Evolutionary conservation across 352 stramenopile genomes (phyloP).

Genomic region (Globisporangium nagaii): DNA sequence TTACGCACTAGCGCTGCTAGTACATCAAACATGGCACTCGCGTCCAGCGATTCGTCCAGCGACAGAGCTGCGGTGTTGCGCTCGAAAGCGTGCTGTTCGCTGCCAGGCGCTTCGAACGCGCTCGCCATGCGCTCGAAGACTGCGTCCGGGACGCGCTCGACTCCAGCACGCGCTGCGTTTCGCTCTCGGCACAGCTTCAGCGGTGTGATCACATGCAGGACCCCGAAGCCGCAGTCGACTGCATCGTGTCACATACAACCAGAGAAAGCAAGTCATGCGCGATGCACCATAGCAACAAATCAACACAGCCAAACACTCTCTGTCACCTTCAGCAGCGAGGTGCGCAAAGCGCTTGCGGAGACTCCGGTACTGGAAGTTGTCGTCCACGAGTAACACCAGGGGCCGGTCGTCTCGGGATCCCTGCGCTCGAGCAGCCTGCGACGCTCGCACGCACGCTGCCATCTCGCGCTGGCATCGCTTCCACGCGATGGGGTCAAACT

Average conservation of each 20-base stretch:
- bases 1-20: not conserved
- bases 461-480: conserved; percentile 50
- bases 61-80: conserved; percentile 15
- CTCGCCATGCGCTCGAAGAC: conserved; percentile 43
- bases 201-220: conserved; percentile 31
- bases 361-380: conserved; percentile 69
- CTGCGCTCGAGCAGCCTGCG: conserved; percentile 9
- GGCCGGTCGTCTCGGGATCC: not conserved
- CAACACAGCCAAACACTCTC: not conserved
- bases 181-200: conserved; percentile 25
- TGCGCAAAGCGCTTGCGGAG: conserved; percentile 65
- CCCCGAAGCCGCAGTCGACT: conserved; percentile 35
- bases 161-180: conserved; percentile 26
- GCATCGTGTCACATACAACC: too few species aligned
- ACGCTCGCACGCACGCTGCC: conserved; percentile 17
- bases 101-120: conserved; percentile 36
- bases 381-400: conserved; percentile 55
- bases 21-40: not conserved
- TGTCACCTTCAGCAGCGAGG: conserved; percentile 39
- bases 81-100: conserved; percentile 24
- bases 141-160: conserved; percentile 28
- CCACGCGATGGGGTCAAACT: conserved; percentile 49
- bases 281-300: not conserved
- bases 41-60: not conserved
- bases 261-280: too few species aligned